These are phyloP conservation scores for Hortiboletus campestris DNA, from an alignment of 768 basidiomycete species.

Conservation along the genomic window DNA sequence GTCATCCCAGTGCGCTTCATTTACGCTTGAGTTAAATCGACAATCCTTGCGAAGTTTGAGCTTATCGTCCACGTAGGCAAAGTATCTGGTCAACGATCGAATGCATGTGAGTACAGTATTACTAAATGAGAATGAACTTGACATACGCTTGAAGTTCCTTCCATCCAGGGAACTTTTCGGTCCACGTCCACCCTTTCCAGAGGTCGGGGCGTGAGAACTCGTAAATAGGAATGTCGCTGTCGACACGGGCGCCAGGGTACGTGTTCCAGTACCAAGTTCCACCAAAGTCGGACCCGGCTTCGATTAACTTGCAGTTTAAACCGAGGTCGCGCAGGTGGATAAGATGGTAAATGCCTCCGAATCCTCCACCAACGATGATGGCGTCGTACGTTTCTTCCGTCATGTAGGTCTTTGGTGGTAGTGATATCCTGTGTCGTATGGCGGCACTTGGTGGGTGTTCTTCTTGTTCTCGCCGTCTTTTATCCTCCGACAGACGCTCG, in stretches of 20 bases:
- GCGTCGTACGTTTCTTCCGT: conserved; percentile 4
- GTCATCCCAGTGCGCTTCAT: conserved; percentile 12
- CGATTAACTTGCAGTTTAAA: conserved; percentile 10
- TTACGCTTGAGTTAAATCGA: conserved; percentile 10
- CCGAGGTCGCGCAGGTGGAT: conserved; percentile 7
- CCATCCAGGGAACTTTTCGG: conserved; percentile 10
- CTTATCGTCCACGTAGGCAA: conserved; percentile 12
- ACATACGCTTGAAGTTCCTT: conserved; percentile 11
- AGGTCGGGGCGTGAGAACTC: conserved; percentile 11
- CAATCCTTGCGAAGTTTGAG: conserved; percentile 16
- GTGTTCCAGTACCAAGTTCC: conserved; percentile 18
- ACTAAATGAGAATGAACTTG: background rate
- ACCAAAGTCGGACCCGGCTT: conserved; percentile 10
- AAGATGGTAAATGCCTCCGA: conserved; percentile 8
- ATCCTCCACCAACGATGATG: conserved; percentile 11
- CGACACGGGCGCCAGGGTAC: conserved; percentile 12
- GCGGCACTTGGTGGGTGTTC: background rate
- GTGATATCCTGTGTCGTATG: background rate
- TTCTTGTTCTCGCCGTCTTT: background rate
- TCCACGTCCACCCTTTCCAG: conserved; percentile 14
- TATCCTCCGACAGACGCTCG: background rate
- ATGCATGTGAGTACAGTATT: background rate
- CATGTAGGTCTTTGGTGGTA: background rate
- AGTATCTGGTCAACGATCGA: conserved; percentile 1
- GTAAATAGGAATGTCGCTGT: conserved; percentile 10